Base-by-base conservation (phyloP, 306 rosid species). In the Hylodesmum podocarpum region DNA sequence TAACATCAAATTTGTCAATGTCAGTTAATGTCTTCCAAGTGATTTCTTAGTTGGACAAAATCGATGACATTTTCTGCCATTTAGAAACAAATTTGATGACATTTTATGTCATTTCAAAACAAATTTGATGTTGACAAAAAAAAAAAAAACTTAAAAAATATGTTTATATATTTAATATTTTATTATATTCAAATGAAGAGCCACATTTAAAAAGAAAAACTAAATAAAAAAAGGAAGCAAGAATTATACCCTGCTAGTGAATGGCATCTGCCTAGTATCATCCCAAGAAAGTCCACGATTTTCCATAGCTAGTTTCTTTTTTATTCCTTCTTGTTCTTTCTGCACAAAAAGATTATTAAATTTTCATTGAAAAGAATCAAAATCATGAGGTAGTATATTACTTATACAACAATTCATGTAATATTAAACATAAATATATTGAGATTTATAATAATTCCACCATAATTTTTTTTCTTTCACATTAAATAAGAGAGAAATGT, bases 261-360 rank as follows among this genome's bases (percentile, higher is more conserved):
- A 82, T 0, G 91, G 83, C 98, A 93, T 90, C 31, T 72, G 83
- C 65, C 88, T 88, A 0, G 96, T 93, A 77, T 93, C 96, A 43
- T 87, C 91, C 97, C 97, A 94, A 19, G 88, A 83, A 75, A 94
- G 91, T 22, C 91, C 84, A 2, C 96, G 91, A 22, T 84, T 78
- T 76, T 84, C 89, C 14, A 25, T 40, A 37, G 40, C 24, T 8
- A 83, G 19, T 66, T 71, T 84, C 69, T 62, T 37, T 58, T 59
- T 65, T n/a, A 90, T 88, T 73, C 63, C 91, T 80, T 91, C 91
- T 22, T 94, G 97, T 78, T 94, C 98, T 77, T 84, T 79, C 98
- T 94, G 85, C 55, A 81, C 78, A 12, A 41, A 16, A 68, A 41
- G 31, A 5, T 8, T 7, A 27, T n/a, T 11, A 6, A 1, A 29